Conservation (phyloP, 805 yeast genomes). For the Wickerhamomyces rabaulensis region DNA sequence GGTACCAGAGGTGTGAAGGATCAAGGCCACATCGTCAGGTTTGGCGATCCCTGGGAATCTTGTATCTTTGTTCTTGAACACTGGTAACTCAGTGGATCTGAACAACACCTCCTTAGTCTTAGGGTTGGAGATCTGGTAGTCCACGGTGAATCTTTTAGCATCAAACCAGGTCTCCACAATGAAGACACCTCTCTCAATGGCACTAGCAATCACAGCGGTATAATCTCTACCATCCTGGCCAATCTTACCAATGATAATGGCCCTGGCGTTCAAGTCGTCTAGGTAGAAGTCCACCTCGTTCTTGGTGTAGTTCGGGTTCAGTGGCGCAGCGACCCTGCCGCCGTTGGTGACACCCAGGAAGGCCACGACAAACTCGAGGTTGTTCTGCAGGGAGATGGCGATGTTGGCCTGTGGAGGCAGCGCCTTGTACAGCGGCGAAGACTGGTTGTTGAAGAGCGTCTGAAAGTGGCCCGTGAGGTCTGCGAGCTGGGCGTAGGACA, state of each 20-base stretch:
- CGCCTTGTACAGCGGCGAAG: constrained; percentile 35
- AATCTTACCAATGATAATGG: constrained; percentile 47
- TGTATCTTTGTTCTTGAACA: constrained; percentile 24
- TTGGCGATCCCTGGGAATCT: constrained; percentile 38
- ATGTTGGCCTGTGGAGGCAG: constrained; percentile 38
- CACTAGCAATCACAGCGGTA: constrained; percentile 45
- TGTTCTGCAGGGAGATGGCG: constrained; percentile 58
- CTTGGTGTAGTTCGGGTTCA: constrained; percentile 58
- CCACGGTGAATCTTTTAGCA: constrained; percentile 35
- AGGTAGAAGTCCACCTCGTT: constrained; percentile 61
- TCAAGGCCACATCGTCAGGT: constrained; percentile 54
- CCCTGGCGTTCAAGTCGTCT: constrained; percentile 51
- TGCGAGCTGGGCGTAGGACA: constrained; percentile 40
- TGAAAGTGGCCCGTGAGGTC: constrained; percentile 44
- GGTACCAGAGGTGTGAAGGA: constrained; percentile 71
- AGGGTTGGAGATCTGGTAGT: constrained; percentile 29
- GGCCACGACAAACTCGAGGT: constrained; percentile 50
- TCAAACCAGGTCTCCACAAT: constrained; percentile 51
- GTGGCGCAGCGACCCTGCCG: constrained; percentile 60
- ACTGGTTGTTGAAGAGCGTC: constrained; percentile 35
- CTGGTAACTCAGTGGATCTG: constrained; percentile 24
- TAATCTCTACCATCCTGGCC: constrained; percentile 35
- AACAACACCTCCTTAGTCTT: constrained; percentile 23
- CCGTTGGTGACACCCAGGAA: constrained; percentile 55
- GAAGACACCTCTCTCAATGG: constrained; percentile 40